phyloP scores from a whole-genome alignment of 306 rosid species.

The Gastrolobium villosum region DNA sequence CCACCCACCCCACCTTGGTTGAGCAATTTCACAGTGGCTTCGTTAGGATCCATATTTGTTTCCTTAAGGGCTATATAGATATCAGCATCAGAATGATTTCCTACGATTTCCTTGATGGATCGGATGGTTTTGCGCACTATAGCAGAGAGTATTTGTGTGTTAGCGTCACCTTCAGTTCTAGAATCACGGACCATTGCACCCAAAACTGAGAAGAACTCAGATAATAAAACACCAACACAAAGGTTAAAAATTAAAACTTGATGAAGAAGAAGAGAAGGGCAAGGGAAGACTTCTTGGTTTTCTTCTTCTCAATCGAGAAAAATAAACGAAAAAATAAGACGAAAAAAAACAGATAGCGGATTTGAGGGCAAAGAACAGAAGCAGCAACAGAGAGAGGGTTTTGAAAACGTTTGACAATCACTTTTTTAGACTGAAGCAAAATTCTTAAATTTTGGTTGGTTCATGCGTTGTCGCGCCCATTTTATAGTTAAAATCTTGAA shows the following conservation, averaged over 20 bases:
- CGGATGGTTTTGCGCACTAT: slow-evolving; percentile 81
- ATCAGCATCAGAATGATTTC: slow-evolving; percentile 89
- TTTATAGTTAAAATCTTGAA: too few species aligned
- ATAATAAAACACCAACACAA: background rate
- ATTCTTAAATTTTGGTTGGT: background rate
- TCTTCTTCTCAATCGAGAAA: slow-evolving; percentile 53
- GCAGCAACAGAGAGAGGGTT: slow-evolving; percentile 50
- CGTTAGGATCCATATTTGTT: slow-evolving; percentile 95
- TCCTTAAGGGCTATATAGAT: slow-evolving; percentile 90
- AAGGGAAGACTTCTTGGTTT: slow-evolving; percentile 54
- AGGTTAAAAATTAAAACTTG: slow-evolving; percentile 55
- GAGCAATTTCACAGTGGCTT: slow-evolving; percentile 96
- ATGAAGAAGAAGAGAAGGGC: slow-evolving; percentile 2
- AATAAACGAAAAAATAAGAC: background rate
- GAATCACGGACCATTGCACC: slow-evolving; percentile 74
- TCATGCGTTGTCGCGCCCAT: background rate
- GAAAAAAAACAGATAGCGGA: slow-evolving; percentile 32
- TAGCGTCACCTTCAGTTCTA: slow-evolving; percentile 74
- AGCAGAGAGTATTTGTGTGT: slow-evolving; percentile 71
- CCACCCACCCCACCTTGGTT: slow-evolving; percentile 73
- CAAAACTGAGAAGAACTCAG: slow-evolving; percentile 40
- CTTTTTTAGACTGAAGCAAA: slow-evolving; percentile 29
- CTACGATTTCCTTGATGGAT: slow-evolving; percentile 90
- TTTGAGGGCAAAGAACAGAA: slow-evolving; percentile 20
- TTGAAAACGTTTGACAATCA: slow-evolving; percentile 57